A percentile compares a stretch with the other conserved stretches of the same genome.
phyloP scores from a whole-genome alignment of 805 yeast genomes.

The Myxozyma sirexii region DNA sequence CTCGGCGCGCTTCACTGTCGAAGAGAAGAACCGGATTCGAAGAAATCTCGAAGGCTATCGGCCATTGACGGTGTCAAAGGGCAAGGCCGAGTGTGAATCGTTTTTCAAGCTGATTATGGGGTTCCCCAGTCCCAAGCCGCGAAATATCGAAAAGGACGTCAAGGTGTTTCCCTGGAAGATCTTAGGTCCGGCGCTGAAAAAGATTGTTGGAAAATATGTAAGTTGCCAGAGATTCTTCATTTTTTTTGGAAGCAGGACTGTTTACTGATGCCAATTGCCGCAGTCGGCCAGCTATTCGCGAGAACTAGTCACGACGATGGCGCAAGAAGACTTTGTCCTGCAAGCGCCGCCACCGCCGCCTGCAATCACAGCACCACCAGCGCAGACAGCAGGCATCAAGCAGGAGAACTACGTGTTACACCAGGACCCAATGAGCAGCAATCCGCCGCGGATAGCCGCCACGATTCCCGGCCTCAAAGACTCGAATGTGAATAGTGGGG shows the following conservation, averaged over 20 bases:
- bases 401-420: neutral
- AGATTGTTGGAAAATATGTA: slow-evolving; percentile 60
- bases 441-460: neutral
- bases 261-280: neutral
- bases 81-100: slow-evolving; percentile 44
- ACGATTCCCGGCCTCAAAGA: neutral
- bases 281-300: neutral
- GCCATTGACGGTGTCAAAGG: slow-evolving; percentile 61
- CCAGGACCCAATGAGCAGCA: neutral
- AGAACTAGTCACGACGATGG: neutral
- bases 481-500: neutral
- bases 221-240: no score
- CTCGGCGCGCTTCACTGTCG: slow-evolving; percentile 58
- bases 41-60: slow-evolving; percentile 65
- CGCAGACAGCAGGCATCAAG: neutral
- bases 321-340: neutral
- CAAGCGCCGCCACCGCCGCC: neutral
- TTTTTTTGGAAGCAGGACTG: no score
- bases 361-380: neutral
- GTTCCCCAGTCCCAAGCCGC: slow-evolving; percentile 64
- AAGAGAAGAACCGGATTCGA: slow-evolving; percentile 70
- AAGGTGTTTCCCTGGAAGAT: slow-evolving; percentile 66
- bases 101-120: slow-evolving; percentile 58
- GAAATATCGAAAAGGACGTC: slow-evolving; percentile 71
- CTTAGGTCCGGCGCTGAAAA: slow-evolving; percentile 55